Evolutionary conservation across 441 rosid genomes (phyloP).

Genomic region (Arabidopsis hybrid): DNA sequence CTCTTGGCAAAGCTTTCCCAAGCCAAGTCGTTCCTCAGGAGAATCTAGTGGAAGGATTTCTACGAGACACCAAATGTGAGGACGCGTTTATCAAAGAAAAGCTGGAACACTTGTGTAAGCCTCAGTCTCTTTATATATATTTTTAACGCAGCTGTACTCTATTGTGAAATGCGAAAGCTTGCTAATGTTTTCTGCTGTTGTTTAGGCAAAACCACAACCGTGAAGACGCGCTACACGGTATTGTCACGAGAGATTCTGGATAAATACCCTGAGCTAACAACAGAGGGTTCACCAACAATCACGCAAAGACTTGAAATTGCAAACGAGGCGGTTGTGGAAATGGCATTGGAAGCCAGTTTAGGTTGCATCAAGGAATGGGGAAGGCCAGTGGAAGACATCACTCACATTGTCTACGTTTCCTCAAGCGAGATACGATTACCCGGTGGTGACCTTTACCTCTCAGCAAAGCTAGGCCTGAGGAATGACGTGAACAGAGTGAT

Average conservation of each 20-base stretch:
- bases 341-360: conserved; percentile 83
- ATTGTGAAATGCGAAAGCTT: conserved; percentile 31
- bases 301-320: conserved; percentile 88
- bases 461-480: conserved; percentile 71
- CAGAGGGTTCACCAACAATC: conserved; percentile 82
- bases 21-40: conserved; percentile 85
- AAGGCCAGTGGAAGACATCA: conserved; percentile 69
- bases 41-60: conserved; percentile 81
- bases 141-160: not conserved
- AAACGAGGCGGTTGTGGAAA: conserved; percentile 83
- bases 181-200: conserved; percentile 31
- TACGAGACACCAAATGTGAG: conserved; percentile 84
- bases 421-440: conserved; percentile 92
- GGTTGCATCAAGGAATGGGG: conserved; percentile 93
- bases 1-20: conserved; percentile 91
- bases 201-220: conserved; percentile 88
- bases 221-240: conserved; percentile 92
- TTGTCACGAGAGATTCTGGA: conserved; percentile 83
- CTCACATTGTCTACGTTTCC: conserved; percentile 87
- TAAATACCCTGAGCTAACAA: conserved; percentile 80
- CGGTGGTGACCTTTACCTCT: conserved; percentile 84
- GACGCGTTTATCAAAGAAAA: conserved; percentile 78
- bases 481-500: conserved; percentile 78
- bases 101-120: conserved; percentile 84
- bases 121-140: conserved; percentile 14